Conservation (phyloP, 768 basidiomycete species). For the Boletus tomentosulus region DNA sequence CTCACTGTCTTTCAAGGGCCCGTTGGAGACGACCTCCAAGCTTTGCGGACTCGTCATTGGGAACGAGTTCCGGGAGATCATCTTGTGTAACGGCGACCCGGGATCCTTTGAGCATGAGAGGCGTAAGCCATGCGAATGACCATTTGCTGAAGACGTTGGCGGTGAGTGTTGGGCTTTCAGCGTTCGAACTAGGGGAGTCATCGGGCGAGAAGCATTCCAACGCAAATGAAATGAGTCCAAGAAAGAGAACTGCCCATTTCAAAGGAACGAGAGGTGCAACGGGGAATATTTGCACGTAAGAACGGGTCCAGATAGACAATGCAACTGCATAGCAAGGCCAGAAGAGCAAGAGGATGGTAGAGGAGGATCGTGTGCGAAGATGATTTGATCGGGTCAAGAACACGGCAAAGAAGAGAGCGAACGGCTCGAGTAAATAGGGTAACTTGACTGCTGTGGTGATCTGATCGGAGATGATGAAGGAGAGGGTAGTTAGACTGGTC, state of each 20-base stretch:
- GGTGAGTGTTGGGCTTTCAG: constrained; percentile 66
- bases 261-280: constrained; percentile 38
- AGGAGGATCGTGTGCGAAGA: constrained; percentile 63
- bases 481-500: constrained; percentile 42
- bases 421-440: constrained; percentile 54
- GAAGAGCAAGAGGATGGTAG: constrained; percentile 71
- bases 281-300: constrained; percentile 37
- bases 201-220: constrained; percentile 73
- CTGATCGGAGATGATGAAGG: constrained; percentile 34
- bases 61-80: constrained; percentile 74
- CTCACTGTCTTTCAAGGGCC: constrained; percentile 64
- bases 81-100: constrained; percentile 71
- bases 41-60: constrained; percentile 63
- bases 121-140: constrained; percentile 86
- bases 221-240: constrained; percentile 53
- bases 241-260: constrained; percentile 38
- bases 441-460: constrained; percentile 41
- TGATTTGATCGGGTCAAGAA: constrained; percentile 65
- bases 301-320: constrained; percentile 57
- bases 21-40: constrained; percentile 59
- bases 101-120: constrained; percentile 70
- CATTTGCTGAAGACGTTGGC: constrained; percentile 82
- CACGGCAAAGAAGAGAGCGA: constrained; percentile 46
- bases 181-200: constrained; percentile 35
- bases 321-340: constrained; percentile 66